These are phyloP conservation scores for Coemansia reversa DNA, from an alignment of 192 early-diverging fungal species.

Conservation along the genomic window DNA sequence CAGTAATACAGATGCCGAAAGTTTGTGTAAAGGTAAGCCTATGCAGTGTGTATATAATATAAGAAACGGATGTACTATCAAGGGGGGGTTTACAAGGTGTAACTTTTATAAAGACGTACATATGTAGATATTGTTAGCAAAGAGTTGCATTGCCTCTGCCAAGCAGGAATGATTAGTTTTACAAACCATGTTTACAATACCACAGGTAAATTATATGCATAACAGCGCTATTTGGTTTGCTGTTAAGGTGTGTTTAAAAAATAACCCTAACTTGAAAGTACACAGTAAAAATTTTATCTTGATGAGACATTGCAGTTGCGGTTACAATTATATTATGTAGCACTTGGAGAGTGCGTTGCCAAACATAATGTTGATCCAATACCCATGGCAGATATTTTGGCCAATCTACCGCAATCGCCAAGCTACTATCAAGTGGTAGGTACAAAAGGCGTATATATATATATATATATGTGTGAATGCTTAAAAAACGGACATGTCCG, in stretches of 20 bases:
- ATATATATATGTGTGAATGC: too few relatives aligned
- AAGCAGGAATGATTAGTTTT: not conserved
- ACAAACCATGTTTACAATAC: not conserved
- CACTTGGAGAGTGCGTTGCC: constrained; percentile 31
- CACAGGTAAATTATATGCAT: constrained; percentile 2
- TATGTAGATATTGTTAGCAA: not conserved
- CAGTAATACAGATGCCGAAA: not conserved
- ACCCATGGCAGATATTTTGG: constrained; percentile 12
- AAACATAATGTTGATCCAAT: constrained; percentile 34
- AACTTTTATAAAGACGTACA: not conserved
- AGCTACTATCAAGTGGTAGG: constrained; percentile 34
- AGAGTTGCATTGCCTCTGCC: not conserved
- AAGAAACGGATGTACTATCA: too few relatives aligned
- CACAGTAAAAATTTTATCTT: too few relatives aligned
- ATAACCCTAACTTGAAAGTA: not conserved
- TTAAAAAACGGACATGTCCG: too few relatives aligned
- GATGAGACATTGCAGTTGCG: not conserved
- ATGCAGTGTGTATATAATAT: too few relatives aligned
- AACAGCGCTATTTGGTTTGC: not conserved
- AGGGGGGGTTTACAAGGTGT: too few relatives aligned
- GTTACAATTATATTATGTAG: constrained; percentile 4
- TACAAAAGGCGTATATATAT: not conserved
- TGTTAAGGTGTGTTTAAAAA: not conserved
- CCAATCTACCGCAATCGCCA: constrained; percentile 16
- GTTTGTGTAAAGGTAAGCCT: constrained; percentile 14